phyloP scores from a whole-genome alignment of 2,329 filamentous ascomycete species.

The Pseudogymnoascus sp. region DNA sequence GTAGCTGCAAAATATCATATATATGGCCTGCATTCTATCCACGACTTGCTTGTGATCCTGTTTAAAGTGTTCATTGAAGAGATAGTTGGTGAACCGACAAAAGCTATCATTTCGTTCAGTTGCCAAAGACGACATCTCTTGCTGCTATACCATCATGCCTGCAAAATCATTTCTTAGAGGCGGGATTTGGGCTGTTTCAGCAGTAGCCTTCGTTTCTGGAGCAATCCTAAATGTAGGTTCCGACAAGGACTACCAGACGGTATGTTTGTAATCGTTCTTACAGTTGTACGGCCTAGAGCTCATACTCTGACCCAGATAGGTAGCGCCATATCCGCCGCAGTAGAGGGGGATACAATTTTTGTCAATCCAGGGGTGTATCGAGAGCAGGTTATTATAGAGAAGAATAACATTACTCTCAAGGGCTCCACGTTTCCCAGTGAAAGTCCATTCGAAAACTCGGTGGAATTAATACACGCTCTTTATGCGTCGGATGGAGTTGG shows the following conservation, averaged over 20 bases:
- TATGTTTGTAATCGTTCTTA: not conserved
- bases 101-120: not conserved
- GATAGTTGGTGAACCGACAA: not conserved
- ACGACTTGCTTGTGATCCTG: not conserved
- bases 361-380: conserved; percentile 44
- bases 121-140: not conserved
- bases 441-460: conserved; percentile 40
- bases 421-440: conserved; percentile 35
- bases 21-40: not conserved
- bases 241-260: conserved; percentile 15
- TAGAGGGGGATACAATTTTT: conserved; percentile 35
- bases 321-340: conserved; percentile 14
- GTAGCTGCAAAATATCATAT: not conserved
- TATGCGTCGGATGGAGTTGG: conserved; percentile 34
- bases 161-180: not conserved
- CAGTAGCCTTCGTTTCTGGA: not conserved
- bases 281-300: not conserved
- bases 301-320: conserved; percentile 13
- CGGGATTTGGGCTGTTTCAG: not conserved
- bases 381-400: conserved; percentile 43
- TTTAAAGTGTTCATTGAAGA: not conserved
- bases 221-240: conserved; percentile 16
- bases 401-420: conserved; percentile 37
- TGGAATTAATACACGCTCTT: conserved; percentile 33
- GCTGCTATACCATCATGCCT: not conserved